Evolutionary conservation across 1,139 yeast species (phyloP), one percentile per base, ranked within the genome.

Genomic region (Geotrichum klebahnii): DNA sequence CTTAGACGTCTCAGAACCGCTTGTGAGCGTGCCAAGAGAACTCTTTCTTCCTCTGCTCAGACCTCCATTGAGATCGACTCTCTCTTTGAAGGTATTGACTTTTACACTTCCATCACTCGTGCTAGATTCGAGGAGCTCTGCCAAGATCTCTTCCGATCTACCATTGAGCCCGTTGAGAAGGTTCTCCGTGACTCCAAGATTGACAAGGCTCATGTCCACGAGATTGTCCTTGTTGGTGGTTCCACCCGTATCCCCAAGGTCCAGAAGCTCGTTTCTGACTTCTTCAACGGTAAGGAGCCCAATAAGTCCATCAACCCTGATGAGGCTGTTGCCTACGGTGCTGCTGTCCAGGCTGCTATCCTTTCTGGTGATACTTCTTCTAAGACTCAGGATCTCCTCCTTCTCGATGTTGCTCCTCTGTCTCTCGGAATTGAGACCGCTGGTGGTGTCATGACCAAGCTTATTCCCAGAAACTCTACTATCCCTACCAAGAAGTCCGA

Each of bases 181-280:
- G 97, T 92, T 67, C 82, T 92, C 76, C 85, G 85, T 78, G 98
- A 92, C 73, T 84, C 97, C 66, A 87, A 88, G 81, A 78, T 87
- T 67, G 78, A 84, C 75, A 90, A 90, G 83, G 74, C 90, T 57
- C 79, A 79, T 65, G 94, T 92, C 67, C 84, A 92, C 73, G 97
- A 90, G 78, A 90, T 90, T 72, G 98, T 90, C 71, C 81, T 92
- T 65, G 98, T 92, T 67, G 98, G 98, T 83, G 98, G 98, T 81
- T 92, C 98, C 63, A 92, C 98, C 74, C 90, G 97, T 85, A 90
- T 92, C 79, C 98, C 98, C 80, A 89, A 89, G 82, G 86, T 90
- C 71, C 97, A 92, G 81, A 88, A 90, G 78, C 82, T 92, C 70
- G 88, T 92, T 65, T 87, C 96, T 63, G 97, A 92, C 78, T 92